Evolutionary conservation across 2,329 filamentous ascomycete genomes (phyloP).

Genomic region (Mycosphaerelloides madeirae): DNA sequence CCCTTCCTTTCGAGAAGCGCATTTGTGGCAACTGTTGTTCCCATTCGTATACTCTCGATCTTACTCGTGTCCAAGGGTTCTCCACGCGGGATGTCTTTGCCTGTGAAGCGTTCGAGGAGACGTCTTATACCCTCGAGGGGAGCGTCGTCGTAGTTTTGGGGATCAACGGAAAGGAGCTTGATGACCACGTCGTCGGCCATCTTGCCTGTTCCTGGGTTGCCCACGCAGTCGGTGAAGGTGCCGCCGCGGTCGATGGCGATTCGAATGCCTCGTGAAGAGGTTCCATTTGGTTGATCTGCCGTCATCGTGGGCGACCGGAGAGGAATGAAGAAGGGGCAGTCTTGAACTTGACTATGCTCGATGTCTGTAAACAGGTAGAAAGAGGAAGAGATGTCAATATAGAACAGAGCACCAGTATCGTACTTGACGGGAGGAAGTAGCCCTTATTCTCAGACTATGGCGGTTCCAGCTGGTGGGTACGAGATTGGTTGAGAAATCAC

Average conservation of each 20-base stretch:
- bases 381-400: no score
- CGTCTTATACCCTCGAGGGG: conserved; percentile 87
- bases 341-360: no score
- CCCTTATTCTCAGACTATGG: no score
- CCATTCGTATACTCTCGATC: conserved; percentile 92
- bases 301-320: no score
- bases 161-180: conserved; percentile 86
- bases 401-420: no score
- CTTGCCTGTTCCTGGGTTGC: conserved; percentile 65
- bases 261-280: conserved; percentile 54
- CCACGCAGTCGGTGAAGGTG: conserved; percentile 89
- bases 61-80: conserved; percentile 72
- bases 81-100: conserved; percentile 71
- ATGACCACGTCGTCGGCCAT: conserved; percentile 74
- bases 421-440: no score
- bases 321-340: no score
- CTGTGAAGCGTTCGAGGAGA: conserved; percentile 72
- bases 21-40: conserved; percentile 91
- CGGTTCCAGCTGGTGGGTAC: no score
- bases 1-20: conserved; percentile 86
- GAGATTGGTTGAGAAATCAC: no score
- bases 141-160: conserved; percentile 83
- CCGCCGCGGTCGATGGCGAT: conserved; percentile 78
- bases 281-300: conserved; percentile 5
- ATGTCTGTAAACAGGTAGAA: no score